Percentiles rank a stretch among this genome's conserved stretches.
Conservation (phyloP, 1,284 basidiomycete species). For the Fereydounia khargensis region DNA sequence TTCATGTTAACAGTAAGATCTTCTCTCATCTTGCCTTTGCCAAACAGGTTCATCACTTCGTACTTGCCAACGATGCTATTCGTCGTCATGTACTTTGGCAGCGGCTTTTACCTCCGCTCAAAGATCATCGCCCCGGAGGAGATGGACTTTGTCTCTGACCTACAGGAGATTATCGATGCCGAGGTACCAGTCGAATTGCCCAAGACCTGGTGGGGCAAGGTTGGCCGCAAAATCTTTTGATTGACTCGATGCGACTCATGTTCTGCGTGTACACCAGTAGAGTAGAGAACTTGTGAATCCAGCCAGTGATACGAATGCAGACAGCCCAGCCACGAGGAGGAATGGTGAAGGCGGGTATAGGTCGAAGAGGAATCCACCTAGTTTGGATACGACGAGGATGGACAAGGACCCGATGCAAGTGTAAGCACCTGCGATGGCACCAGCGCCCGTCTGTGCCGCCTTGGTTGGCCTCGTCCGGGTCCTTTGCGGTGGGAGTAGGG, state of each 20-base stretch:
- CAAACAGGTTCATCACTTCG: constrained; percentile 70
- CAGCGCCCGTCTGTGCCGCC: constrained; percentile 6
- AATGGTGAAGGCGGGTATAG: constrained; percentile 33
- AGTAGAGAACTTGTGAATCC: no score
- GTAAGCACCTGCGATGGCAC: constrained; percentile 41
- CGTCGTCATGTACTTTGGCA: constrained; percentile 69
- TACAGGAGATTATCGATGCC: constrained; percentile 44
- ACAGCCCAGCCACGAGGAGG: constrained; percentile 28
- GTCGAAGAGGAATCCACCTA: constrained; percentile 39
- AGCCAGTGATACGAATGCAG: constrained; percentile 16
- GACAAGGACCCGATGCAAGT: constrained; percentile 33
- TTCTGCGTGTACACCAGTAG: no score
- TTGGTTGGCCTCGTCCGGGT: background rate
- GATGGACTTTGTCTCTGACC: constrained; percentile 64
- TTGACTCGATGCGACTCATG: no score
- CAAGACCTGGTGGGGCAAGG: no score
- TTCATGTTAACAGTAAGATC: no score
- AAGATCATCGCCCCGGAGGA: constrained; percentile 42
- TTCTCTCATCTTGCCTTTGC: no score
- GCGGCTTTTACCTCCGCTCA: constrained; percentile 63
- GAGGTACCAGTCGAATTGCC: no score
- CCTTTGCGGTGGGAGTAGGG: constrained; percentile 1
- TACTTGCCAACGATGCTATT: constrained; percentile 73
- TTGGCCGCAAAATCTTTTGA: no score
- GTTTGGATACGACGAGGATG: constrained; percentile 34